Base-by-base conservation (phyloP, 208 protist genomes). In the Porcisia deanei region DNA sequence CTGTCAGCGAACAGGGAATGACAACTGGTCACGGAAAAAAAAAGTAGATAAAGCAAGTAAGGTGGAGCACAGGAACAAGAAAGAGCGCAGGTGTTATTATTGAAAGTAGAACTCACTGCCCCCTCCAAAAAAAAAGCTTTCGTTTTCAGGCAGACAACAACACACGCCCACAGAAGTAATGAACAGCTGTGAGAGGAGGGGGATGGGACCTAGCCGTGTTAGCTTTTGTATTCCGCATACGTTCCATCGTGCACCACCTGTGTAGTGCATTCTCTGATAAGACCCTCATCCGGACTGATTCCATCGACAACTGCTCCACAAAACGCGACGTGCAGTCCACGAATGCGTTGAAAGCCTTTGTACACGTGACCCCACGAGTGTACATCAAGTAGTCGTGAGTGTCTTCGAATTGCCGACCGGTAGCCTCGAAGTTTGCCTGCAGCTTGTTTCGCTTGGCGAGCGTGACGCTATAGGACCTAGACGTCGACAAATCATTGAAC, bases 391-490 rank as follows among this genome's bases (percentile, higher is more conserved):
- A 54, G 37, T 84, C 74, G 69, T 90, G 83, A 5, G 81, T 73
- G 52, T 89, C 80, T 60, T 87, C 91, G 68, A 88, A 91, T 41
- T 84, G 75, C 22, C 70, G 61, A 66, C 89, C 79, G 5, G 75
- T 83, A n/a, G 68, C 64, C 25, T 84, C 78, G 52, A 89, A 94
- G 54, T 71, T 30, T 1, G 52, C 54, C 67, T 89, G 71, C 30
- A 79, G 74, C 39, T 82, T 71, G 71, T 91, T 73, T 3, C 87
- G 80, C 79, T 91, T 88, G 30, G 70, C 77, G 9, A 91, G 77
- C 34, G 90, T 75, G 2, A 71, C 39, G 58, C 67, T 45, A 60
- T 91, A 91, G 34, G 73, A 79, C 55, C 90, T 90, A 2, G 87
- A 90, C 45, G 74, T 79, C 9, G 75, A 82, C 22, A 90, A 71